phyloP scores from a whole-genome alignment of 129 eudicot species.

The Centella asiatica region DNA sequence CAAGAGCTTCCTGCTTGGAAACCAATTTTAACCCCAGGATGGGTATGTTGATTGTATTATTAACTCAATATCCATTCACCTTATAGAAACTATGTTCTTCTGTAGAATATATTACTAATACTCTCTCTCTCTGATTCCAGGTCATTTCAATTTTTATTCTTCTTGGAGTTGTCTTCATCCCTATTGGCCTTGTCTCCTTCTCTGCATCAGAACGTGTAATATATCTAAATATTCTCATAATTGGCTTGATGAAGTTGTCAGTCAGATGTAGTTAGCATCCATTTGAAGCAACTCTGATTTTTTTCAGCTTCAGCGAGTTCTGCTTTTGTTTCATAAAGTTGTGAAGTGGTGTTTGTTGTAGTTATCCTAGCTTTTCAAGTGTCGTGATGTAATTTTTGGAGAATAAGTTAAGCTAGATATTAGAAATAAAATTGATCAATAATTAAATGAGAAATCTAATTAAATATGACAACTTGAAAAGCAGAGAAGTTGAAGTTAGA shows the following conservation, averaged over 20 bases:
- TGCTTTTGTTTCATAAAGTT: too few species aligned
- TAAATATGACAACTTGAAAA: too few species aligned
- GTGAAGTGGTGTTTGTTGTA: too few species aligned
- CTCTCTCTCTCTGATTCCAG: constrained; percentile 26
- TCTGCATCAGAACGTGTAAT: constrained; percentile 68
- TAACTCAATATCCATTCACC: not conserved
- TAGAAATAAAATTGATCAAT: too few species aligned
- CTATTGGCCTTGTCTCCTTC: constrained; percentile 62
- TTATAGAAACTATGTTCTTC: not conserved
- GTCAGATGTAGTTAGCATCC: too few species aligned
- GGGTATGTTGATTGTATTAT: constrained; percentile 38
- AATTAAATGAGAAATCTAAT: too few species aligned
- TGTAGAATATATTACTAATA: not conserved
- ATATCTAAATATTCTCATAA: constrained; percentile 12
- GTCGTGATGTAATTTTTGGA: too few species aligned
- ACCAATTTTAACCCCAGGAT: constrained; percentile 78
- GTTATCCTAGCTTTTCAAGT: too few species aligned
- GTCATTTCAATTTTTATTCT: constrained; percentile 46
- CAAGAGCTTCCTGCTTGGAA: constrained; percentile 96
- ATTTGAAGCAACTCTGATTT: too few species aligned
- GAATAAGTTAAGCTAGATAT: too few species aligned
- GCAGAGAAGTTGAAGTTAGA: too few species aligned
- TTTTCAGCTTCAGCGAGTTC: too few species aligned
- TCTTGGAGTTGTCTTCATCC: constrained; percentile 67
- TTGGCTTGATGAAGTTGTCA: not conserved